Evolutionary conservation across 257 asterid genomes (phyloP).

Genomic region (Ligustrum vulgare): DNA sequence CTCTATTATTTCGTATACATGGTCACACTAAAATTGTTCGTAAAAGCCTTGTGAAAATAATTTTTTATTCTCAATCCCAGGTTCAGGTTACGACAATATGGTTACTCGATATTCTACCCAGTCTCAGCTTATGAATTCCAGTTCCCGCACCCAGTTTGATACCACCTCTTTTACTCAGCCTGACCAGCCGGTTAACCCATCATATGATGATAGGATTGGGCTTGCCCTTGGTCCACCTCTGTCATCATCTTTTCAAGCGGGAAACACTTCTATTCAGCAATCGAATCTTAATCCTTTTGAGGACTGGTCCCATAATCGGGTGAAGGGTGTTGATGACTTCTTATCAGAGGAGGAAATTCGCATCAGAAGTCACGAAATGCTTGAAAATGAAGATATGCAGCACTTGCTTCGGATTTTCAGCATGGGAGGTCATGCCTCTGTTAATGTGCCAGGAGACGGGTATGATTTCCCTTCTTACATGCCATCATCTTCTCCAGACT

Average conservation of each 20-base stretch:
- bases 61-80: neutral
- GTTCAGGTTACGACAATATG: slow-evolving; percentile 47
- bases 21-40: neutral
- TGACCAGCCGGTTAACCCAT: slow-evolving; percentile 41
- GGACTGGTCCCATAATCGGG: slow-evolving; percentile 71
- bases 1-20: neutral
- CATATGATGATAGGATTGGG: slow-evolving; percentile 43
- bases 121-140: slow-evolving; percentile 43
- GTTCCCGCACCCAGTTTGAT: slow-evolving; percentile 46
- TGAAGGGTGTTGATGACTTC: slow-evolving; percentile 68
- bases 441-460: slow-evolving; percentile 59
- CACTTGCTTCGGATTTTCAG: slow-evolving; percentile 83
- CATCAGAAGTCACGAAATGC: slow-evolving; percentile 80
- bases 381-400: slow-evolving; percentile 96
- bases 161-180: slow-evolving; percentile 39
- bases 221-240: slow-evolving; percentile 82
- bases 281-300: slow-evolving; percentile 57
- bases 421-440: slow-evolving; percentile 65
- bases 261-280: slow-evolving; percentile 47
- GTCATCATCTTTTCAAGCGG: slow-evolving; percentile 51
- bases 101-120: slow-evolving; percentile 48
- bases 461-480: slow-evolving; percentile 56
- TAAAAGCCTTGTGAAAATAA: neutral
- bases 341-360: slow-evolving; percentile 93
- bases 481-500: slow-evolving; percentile 64